Evolutionary conservation across 768 basidiomycete species (phyloP), one percentile per base, ranked within the genome.

Genomic region (Boletus tylopilopsis): DNA sequence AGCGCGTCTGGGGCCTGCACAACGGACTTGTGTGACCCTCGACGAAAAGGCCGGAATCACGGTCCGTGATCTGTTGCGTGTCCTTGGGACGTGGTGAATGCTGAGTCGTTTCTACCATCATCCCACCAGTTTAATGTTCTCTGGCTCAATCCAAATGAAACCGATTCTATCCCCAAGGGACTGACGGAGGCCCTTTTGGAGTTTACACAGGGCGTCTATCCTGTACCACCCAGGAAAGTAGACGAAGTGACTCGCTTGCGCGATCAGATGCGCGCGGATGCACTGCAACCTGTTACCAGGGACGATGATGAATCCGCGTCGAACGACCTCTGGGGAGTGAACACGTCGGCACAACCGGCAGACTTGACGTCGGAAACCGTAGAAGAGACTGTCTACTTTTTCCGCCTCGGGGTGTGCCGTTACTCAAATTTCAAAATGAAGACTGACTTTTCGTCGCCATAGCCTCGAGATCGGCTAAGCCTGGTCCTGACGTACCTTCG

Each of bases 401-500:
- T 88, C 55, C 79, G 78, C 59, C 76, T 87, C 60, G 76, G 79
- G 68, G 85, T 86, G 55, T 47, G 76, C 58, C 46, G 22, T 15
- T 29, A 21, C 35, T 52, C 53, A 36, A 47, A 43, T 50, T 25
- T 21, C 44, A 42, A 24, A 23, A 49, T 46, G n/a, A 13, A 18
- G 13, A 39, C 54, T 68, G 45, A 54, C 45, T 13, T 13, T 51
- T 41, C 25, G n/a, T 24, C 47, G 50, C 27, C 52, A 13, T 59
- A 94, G 91, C 80, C 87, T 53, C 76, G 76, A 54, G 83, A 87
- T 67, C 78, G 88, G 27, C 74, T 93, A 30, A 68, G 74, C 33
- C 70, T 85, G 39, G 80, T 90, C 16, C 72, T 92, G 22, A 69
- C 78, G 5, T 90, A 94, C 66, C 76, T 94, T 42, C 85, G 91